Evolutionary conservation across 106 monocot species (phyloP).

Genomic region (Acorus calamus): DNA sequence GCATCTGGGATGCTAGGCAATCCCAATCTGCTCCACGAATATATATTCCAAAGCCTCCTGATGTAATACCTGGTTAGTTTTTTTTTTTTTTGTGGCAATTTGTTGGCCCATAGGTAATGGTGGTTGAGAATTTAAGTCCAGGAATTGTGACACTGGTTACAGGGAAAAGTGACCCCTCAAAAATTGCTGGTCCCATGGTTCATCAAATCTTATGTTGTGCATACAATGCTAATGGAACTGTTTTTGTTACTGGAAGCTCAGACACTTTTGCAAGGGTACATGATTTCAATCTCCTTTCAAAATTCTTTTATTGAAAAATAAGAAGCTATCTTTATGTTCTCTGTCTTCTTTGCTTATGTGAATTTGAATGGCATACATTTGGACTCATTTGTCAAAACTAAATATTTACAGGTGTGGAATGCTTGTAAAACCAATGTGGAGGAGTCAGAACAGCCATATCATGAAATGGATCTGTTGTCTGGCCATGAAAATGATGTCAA

Average conservation of each 20-base stretch:
- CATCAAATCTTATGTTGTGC: constrained; percentile 94
- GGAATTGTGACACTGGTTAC: constrained; percentile 17
- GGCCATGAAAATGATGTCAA: constrained; percentile 99
- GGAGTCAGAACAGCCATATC: constrained; percentile 66
- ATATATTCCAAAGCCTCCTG: constrained; percentile 77
- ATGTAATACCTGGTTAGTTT: constrained; percentile 52
- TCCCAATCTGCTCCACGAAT: constrained; percentile 60
- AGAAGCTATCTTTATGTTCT: too few relatives aligned
- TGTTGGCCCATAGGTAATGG: not conserved
- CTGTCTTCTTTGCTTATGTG: too few relatives aligned
- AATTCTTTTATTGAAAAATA: not conserved
- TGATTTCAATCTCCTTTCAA: not conserved
- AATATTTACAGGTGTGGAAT: constrained; percentile 80
- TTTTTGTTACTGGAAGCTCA: constrained; percentile 98
- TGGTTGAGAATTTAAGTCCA: constrained; percentile 1
- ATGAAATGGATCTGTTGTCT: constrained; percentile 98
- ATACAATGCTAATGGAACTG: constrained; percentile 93
- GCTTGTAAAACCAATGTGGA: constrained; percentile 58
- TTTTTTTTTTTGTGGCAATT: constrained; percentile 4
- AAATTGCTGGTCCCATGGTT: constrained; percentile 38
- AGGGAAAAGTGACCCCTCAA: constrained; percentile 65
- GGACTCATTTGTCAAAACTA: too few relatives aligned
- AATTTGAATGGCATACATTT: too few relatives aligned
- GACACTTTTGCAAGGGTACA: constrained; percentile 91
- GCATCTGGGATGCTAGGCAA: constrained; percentile 94